Evolutionary conservation across 192 early-diverging fungal genomes (phyloP).

Genomic region (Coemansia sp.): DNA sequence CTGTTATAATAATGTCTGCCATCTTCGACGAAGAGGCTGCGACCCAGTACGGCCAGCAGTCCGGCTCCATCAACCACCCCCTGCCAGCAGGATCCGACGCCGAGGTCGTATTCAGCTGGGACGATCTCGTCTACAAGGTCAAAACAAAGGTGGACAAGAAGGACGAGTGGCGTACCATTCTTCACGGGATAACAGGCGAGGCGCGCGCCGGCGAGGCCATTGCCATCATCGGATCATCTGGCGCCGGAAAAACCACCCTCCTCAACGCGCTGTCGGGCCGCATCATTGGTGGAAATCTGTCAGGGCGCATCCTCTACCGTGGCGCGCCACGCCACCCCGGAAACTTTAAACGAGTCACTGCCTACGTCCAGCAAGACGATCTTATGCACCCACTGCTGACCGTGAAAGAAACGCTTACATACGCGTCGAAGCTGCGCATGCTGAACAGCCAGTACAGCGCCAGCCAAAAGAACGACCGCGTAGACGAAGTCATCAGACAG

Average conservation of each 20-base stretch:
- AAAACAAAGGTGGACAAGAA: slow-evolving; percentile 32
- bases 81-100: neutral
- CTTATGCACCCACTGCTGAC: slow-evolving; percentile 66
- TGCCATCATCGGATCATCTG: slow-evolving; percentile 91
- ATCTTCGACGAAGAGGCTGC: slow-evolving; percentile 41
- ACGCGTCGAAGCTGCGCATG: slow-evolving; percentile 75
- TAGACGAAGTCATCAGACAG: slow-evolving; percentile 66
- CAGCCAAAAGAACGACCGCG: slow-evolving; percentile 60
- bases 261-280: slow-evolving; percentile 79
- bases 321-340: slow-evolving; percentile 54
- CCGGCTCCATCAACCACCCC: neutral
- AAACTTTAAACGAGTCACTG: slow-evolving; percentile 53
- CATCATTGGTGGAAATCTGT: slow-evolving; percentile 59
- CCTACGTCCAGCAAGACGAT: slow-evolving; percentile 61
- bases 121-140: slow-evolving; percentile 46
- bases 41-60: slow-evolving; percentile 26
- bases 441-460: slow-evolving; percentile 55
- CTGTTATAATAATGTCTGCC: slow-evolving; percentile 19
- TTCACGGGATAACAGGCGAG: slow-evolving; percentile 72
- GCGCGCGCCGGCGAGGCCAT: slow-evolving; percentile 73
- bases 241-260: slow-evolving; percentile 90
- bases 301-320: slow-evolving; percentile 59
- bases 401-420: slow-evolving; percentile 76
- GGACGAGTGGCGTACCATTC: slow-evolving; percentile 48
- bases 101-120: slow-evolving; percentile 48